Conservation (phyloP, 2,329 filamentous ascomycete species). For the Ceratocystis destructans region DNA sequence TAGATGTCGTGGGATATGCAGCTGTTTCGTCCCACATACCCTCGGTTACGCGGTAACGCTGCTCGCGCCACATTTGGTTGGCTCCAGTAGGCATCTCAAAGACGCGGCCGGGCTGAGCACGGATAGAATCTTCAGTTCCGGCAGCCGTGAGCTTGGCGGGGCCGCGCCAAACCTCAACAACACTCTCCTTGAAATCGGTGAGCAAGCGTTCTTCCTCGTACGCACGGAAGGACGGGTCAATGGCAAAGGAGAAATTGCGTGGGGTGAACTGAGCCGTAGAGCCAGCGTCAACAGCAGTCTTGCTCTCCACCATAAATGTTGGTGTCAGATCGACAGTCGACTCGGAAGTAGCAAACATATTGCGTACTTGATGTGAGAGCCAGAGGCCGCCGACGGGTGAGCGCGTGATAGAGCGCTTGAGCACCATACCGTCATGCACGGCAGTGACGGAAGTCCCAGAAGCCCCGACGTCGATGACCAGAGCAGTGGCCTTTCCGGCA, state of each 20-base stretch:
- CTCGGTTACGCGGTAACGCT: slow-evolving; percentile 76
- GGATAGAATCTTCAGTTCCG: slow-evolving; percentile 65
- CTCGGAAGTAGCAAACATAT: slow-evolving; percentile 51
- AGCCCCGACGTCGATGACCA: slow-evolving; percentile 85
- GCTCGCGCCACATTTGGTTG: slow-evolving; percentile 86
- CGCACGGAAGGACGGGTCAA: slow-evolving; percentile 57
- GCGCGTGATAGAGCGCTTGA: slow-evolving; percentile 78
- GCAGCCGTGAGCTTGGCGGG: slow-evolving; percentile 51
- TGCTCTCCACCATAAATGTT: slow-evolving; percentile 76
- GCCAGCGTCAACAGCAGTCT: slow-evolving; percentile 76
- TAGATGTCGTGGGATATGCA: slow-evolving; percentile 39
- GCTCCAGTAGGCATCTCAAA: slow-evolving; percentile 97
- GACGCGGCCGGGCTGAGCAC: slow-evolving; percentile 60
- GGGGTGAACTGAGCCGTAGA: slow-evolving; percentile 63
- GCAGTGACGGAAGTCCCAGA: slow-evolving; percentile 80
- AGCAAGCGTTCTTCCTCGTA: slow-evolving; percentile 88
- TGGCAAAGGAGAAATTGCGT: slow-evolving; percentile 50
- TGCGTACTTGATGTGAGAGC: slow-evolving; percentile 76
- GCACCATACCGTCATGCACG: slow-evolving; percentile 84
- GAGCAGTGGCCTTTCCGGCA: slow-evolving; percentile 79
- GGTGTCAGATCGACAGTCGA: slow-evolving; percentile 62
- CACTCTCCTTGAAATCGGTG: slow-evolving; percentile 94
- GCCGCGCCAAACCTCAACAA: slow-evolving; percentile 84
- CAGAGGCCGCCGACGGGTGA: slow-evolving; percentile 80
- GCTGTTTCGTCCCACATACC: slow-evolving; percentile 81